phyloP scores from a whole-genome alignment of 768 basidiomycete genomes.

The Filobasidium wieringae region DNA sequence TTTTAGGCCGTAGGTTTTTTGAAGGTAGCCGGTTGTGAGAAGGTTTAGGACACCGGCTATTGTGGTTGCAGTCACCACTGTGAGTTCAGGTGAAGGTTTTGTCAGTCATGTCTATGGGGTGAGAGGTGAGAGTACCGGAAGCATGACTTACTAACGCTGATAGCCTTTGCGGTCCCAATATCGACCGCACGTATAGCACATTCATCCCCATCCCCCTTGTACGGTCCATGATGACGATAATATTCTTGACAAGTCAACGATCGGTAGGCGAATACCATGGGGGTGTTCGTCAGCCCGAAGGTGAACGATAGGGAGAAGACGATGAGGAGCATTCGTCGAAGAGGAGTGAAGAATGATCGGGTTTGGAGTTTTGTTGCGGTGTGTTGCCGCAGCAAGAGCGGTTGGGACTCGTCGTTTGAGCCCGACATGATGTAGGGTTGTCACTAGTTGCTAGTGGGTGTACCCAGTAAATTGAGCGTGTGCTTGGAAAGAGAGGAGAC shows the following conservation, averaged over 20 bases:
- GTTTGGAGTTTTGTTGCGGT: neutral
- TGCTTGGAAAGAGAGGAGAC: no score
- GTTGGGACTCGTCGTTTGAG: neutral
- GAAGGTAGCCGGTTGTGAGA: constrained; percentile 29
- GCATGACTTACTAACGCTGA: constrained; percentile 25
- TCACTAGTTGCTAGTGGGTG: no score
- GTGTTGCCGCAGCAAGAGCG: neutral
- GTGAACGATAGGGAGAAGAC: constrained; percentile 16
- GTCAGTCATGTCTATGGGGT: neutral
- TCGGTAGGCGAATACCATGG: constrained; percentile 29
- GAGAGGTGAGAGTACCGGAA: neutral
- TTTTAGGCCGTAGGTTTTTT: constrained; percentile 24
- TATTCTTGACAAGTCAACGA: constrained; percentile 33
- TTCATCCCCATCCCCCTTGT: constrained; percentile 17
- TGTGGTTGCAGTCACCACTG: neutral
- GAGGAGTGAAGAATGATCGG: constrained; percentile 14
- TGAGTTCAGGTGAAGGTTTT: neutral
- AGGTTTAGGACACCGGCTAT: constrained; percentile 29
- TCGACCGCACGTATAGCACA: constrained; percentile 27
- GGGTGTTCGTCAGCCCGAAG: constrained; percentile 31
- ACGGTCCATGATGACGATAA: constrained; percentile 20
- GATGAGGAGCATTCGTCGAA: constrained; percentile 22
- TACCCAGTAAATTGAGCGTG: no score
- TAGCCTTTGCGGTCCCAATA: constrained; percentile 15
- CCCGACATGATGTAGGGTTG: no score